Base-by-base conservation (phyloP, 495 filamentous ascomycete genomes). In the Penicillium flavigenum region DNA sequence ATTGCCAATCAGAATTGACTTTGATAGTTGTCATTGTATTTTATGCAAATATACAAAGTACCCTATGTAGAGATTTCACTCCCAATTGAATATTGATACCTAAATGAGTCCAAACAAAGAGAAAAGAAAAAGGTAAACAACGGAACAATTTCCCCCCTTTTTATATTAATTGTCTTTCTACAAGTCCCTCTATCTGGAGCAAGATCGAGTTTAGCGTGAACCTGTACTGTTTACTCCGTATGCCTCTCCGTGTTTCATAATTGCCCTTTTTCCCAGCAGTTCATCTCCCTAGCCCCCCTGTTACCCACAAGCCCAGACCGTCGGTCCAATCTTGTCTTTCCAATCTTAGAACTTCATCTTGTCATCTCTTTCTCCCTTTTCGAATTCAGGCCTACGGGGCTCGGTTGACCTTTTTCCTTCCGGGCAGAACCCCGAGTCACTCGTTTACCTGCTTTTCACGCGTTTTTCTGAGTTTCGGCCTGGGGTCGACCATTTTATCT, bases 381-480 rank as follows among this genome's bases (percentile, higher is more conserved):
- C 57, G 29, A 44, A 58, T 57, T 54, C 24, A 45, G 54, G 45
- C 61, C 58, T 61, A 51, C 56, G 51, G 59, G 62, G 64, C 55
- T 57, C 58, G 43, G 56, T 58, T 61, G 57, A 63, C 60, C 60
- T 59, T 61, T 63, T 61, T 63, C 58, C 36, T 62, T 55, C 55
- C 59, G 63, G 61, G 59, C 60, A 57, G 58, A 52, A 62, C 63
- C 62, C 66, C 66, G 39, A 63, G 65, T 67, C 72, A 71, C 51
- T 75, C 72, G 71, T 76, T 74, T 69, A 57, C 41, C 50, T 38
- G 57, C 51, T 32, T 47, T 55, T 47, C 43, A 47, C 58, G 26
- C 34, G 53, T 57, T 56, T 57, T 59, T 54, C 58, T 63, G 38
- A 61, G 58, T 62, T 69, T 38, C 43, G 51, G 46, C 65, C 62